A percentile compares a stretch with the other conserved stretches of the same genome.
phyloP scores from a whole-genome alignment of 1,284 basidiomycete species.

The Cutaneotrichosporon daszewskae region DNA sequence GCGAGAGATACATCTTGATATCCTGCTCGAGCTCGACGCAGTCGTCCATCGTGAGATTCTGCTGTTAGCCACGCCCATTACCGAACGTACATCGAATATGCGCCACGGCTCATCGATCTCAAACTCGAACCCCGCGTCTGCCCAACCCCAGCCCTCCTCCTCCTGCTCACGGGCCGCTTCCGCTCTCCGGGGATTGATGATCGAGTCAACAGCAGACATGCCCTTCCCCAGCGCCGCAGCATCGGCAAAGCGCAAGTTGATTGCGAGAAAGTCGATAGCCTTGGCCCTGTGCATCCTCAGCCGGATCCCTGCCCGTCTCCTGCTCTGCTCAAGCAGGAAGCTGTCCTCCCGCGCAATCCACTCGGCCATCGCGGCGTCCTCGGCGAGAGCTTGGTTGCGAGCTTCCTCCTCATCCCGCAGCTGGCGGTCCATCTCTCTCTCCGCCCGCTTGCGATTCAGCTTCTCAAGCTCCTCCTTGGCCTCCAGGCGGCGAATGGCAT shows the following conservation, averaged over 20 bases:
- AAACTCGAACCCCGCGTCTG: constrained; percentile 86
- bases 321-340: constrained; percentile 93
- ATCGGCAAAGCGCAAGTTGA: constrained; percentile 82
- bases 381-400: constrained; percentile 77
- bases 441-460: constrained; percentile 80
- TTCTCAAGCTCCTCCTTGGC: constrained; percentile 92
- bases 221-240: constrained; percentile 49
- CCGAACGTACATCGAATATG: constrained; percentile 74
- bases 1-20: constrained; percentile 81
- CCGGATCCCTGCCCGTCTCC: constrained; percentile 82
- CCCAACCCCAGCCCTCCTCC: constrained; percentile 61
- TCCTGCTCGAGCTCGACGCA: constrained; percentile 90
- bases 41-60: constrained; percentile 83
- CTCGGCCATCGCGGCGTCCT: constrained; percentile 94
- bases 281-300: constrained; percentile 93
- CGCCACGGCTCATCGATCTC: constrained; percentile 97
- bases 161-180: constrained; percentile 53
- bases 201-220: constrained; percentile 36
- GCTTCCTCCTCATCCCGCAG: constrained; percentile 88
- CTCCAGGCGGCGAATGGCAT: constrained; percentile 75
- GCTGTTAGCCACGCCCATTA: constrained; percentile 8
- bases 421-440: constrained; percentile 81
- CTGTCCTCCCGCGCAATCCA: constrained; percentile 97
- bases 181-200: constrained; percentile 27
- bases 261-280: constrained; percentile 86